Evolutionary conservation across 2,329 filamentous ascomycete genomes (phyloP), one percentile per base, ranked within the genome.

Genomic region (Huntiella abstrusa): DNA sequence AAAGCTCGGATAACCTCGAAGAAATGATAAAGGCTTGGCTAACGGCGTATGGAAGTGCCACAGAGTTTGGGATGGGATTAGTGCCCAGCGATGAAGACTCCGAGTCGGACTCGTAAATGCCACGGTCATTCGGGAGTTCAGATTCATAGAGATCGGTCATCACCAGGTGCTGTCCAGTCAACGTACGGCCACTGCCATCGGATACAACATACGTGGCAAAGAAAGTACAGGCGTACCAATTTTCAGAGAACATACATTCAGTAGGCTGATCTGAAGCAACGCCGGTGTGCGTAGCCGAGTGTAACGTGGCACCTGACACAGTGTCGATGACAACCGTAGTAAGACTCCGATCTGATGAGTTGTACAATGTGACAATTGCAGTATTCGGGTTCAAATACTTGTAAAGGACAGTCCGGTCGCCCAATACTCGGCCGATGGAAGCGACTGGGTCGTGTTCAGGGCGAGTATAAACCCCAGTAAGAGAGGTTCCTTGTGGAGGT

Each of bases 351-450:
- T 68, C 56, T 8, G 66, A 64, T 16, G 79, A 70, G 33, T 80
- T 70, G 2, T 77, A 64, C 1, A 83, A 70, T 1, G 82, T 83
- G 40, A 94, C 68, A 1, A 96, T 70, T 2, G 86, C 68, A 5
- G 84, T 72, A 61, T 93, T 95, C 0, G 83, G 77, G 63, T 92
- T 94, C 36, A 98, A 66, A 59, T 96, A 96, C 64, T 98, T 98
- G 74, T 98, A 98, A 52, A 88, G 73, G 41, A 98, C 91, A n/a
- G 78, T 79, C 38, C 91, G 76, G 56, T 98, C 82, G 19, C 86
- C 87, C 16, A 98, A 73, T 1, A 96, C 91, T 49, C 84, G 85
- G 7, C 91, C 91, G 54, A 98, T 94, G 1, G 91, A 96, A 3
- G 91, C 88, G 41, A 96, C 78, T 0, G 85, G 85, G 54, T 98